Base-by-base conservation (phyloP, 345 rosid species). In the Salix purpurea region DNA sequence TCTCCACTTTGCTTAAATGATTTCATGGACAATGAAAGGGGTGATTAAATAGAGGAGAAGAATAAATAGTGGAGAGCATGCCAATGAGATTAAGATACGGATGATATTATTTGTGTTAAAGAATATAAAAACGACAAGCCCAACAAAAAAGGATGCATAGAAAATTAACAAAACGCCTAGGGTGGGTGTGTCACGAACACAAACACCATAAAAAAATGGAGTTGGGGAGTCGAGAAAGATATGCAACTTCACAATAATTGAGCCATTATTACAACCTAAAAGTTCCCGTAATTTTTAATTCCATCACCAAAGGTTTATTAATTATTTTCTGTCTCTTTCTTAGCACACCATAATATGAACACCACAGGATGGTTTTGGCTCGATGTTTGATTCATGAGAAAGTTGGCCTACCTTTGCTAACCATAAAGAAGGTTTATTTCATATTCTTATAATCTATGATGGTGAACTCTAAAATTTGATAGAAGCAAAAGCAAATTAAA, bases 191-290 rank as follows among this genome's bases (percentile, higher is more conserved):
- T 52, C 85, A 75, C 80, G 13, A 70, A 36, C 19, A 72, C 80
- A 32, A 70, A 42, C 19, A 69, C 2, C 4, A 13, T 70, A 40
- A 76, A 81, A 81, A 26, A 19, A 62, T 69, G 72, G 78, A 70
- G 77, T 76, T 78, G 78, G 81, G 64, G 61, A 77, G 64, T 67
- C 39, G 39, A 44, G 58, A 74, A 78, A 73, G 72, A 65, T 40
- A 67, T 50, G 80, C 86, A 73, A 8, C 80, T 76, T 79, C 26
- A 30, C 75, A 85, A 88, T 88, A 83, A 88, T 86, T 86, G 87
- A 80, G 58, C 86, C 80, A 88, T 88, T 76, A 88, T 88, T 84
- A 85, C 83, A 67, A 48, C 84, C 79, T 65, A 83, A 85, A 86
- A 84, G 88, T 82, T 67, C 13, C 52, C 40, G 52, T 54, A 2